Base-by-base conservation (phyloP, 306 rosid species). In the Cyclanthera cordifolia region DNA sequence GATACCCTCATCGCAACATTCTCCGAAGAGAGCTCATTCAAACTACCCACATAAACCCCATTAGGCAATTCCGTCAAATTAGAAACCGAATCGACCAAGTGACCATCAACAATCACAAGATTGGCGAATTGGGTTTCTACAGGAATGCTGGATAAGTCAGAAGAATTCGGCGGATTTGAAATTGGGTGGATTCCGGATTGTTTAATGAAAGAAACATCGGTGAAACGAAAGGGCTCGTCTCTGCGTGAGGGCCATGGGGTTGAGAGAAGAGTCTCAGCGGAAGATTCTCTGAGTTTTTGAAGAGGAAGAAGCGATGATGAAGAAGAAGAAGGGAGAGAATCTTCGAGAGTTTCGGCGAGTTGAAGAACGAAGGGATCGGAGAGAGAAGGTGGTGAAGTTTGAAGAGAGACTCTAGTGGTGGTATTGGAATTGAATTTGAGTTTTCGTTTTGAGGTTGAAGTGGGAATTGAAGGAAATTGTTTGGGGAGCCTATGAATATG, bases 181-280 rank as follows among this genome's bases (percentile, higher is more conserved):
- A 79, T 69, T n/a, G 99, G 96, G 73, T 65, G 67, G 77, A 90
- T 85, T 77, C 81, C 69, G 55, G 96, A 85, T 24, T 56, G 71
- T 23, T 84, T 88, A 52, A 93, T 79, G 86, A 93, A 79, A 50
- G 96, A 85, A 27, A 86, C 69, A 77, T 93, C 99, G 0, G 89
- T 87, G 85, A 87, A 93, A 16, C 99, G 96, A 41, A 87, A 93
- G 49, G 96, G 82, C 78, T 93, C 99, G 76, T 93, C 91, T 67
- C 73, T 75, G 45, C 96, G 91, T 1, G 96, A 80, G 20, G 99
- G 99, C 99, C 99, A 93, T 51, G 88, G 85, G 0, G 95, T 85
- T 0, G 99, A 86, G 53, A 93, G 88, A 34, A 93, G 86, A 21
- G 88, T 27, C 46, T 85, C 74, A 0, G 95, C 79, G 20, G 99